A percentile compares a stretch with the other conserved stretches of the same genome.
Evolutionary conservation across 2,329 filamentous ascomycete genomes (phyloP).

Genomic region (Penicillium sp.): DNA sequence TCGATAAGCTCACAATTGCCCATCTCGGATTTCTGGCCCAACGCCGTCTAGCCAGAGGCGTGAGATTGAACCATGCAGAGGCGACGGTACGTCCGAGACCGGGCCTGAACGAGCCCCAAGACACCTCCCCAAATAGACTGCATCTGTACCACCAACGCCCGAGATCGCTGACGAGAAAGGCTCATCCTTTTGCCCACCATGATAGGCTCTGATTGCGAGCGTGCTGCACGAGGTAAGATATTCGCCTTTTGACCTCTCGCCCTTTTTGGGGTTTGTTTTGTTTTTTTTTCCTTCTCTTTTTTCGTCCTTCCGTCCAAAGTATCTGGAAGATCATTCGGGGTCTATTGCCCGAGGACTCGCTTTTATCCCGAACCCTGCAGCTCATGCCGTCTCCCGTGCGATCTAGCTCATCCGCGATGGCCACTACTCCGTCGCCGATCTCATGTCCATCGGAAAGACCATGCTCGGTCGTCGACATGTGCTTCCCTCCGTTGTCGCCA

Average conservation of each 20-base stretch:
- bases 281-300: neutral
- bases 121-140: too few relatives aligned
- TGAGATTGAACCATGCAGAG: slow-evolving; percentile 85
- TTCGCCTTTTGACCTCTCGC: neutral
- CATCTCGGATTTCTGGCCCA: slow-evolving; percentile 85
- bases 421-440: slow-evolving; percentile 80
- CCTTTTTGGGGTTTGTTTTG: neutral
- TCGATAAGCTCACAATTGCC: slow-evolving; percentile 93
- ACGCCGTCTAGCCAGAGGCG: slow-evolving; percentile 75
- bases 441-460: slow-evolving; percentile 84
- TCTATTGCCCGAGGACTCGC: neutral
- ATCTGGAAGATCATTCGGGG: neutral
- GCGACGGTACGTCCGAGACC: slow-evolving; percentile 55
- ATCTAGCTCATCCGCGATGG: slow-evolving; percentile 85
- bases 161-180: neutral
- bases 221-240: slow-evolving; percentile 72
- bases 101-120: too few relatives aligned
- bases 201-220: slow-evolving; percentile 59
- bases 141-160: neutral
- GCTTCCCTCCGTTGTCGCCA: slow-evolving; percentile 70
- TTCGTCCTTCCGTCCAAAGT: too few relatives aligned
- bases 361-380: too few relatives aligned
- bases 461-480: slow-evolving; percentile 94
- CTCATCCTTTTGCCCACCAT: neutral
- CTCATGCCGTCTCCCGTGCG: too few relatives aligned